Conservation (phyloP, 2,329 filamentous ascomycete genomes). For the Alternaria panax region DNA sequence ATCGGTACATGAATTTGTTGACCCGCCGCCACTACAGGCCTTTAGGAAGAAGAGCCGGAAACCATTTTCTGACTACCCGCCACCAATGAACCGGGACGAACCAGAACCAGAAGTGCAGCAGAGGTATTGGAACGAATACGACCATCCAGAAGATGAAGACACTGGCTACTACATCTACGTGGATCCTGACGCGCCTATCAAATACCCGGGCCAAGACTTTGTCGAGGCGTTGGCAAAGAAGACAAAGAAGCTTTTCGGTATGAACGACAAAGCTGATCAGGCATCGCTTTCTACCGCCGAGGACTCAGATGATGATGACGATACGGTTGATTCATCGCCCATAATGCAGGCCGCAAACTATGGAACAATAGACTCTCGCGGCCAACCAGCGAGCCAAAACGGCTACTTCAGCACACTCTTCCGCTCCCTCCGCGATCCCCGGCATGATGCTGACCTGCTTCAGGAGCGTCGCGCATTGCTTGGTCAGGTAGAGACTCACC, state of each 20-base stretch:
- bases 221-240: constrained; percentile 55
- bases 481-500: constrained; percentile 37
- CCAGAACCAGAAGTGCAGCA: constrained; percentile 30
- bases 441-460: constrained; percentile 54
- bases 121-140: constrained; percentile 86
- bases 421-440: constrained; percentile 32
- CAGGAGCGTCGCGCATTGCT: constrained; percentile 58
- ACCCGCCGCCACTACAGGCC: constrained; percentile 51
- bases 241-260: constrained; percentile 36
- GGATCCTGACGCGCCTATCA: constrained; percentile 68
- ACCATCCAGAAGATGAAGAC: constrained; percentile 72
- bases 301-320: constrained; percentile 61
- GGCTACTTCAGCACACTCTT: constrained; percentile 46
- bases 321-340: constrained; percentile 54
- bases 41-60: constrained; percentile 55
- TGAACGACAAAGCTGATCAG: constrained; percentile 29
- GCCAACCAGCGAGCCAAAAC: constrained; percentile 12
- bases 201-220: constrained; percentile 70
- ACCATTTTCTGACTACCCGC: constrained; percentile 36
- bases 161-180: constrained; percentile 76
- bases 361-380: constrained; percentile 40
- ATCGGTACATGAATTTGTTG: constrained; percentile 46
- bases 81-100: constrained; percentile 28
- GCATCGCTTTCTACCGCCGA: constrained; percentile 46
- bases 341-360: constrained; percentile 57